Percentiles rank a stretch among this genome's conserved stretches.
Evolutionary conservation across 2,329 filamentous ascomycete species (phyloP).

Genomic region (Botryotinia globosa): DNA sequence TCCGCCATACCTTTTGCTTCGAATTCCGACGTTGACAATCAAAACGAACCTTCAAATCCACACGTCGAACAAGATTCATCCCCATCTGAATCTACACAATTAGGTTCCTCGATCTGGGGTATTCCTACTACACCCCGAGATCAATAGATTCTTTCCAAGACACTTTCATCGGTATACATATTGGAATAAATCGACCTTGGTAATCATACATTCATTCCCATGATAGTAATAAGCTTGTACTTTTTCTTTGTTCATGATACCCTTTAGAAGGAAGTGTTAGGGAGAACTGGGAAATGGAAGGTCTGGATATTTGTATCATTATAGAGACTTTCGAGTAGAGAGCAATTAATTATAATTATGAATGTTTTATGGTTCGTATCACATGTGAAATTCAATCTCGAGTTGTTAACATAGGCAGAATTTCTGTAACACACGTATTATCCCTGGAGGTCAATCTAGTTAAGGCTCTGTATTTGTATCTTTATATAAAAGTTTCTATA

Average conservation of each 20-base stretch:
- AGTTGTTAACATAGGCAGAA: neutral
- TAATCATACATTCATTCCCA: neutral
- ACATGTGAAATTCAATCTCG: neutral
- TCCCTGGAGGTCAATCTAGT: neutral
- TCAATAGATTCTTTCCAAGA: neutral
- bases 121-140: constrained; percentile 40
- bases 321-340: neutral
- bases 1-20: constrained; percentile 36
- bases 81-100: constrained; percentile 7
- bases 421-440: neutral
- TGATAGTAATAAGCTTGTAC: neutral
- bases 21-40: constrained; percentile 12
- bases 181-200: neutral
- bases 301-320: neutral
- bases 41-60: constrained; percentile 4
- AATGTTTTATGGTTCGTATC: neutral
- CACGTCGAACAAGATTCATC: constrained; percentile 10
- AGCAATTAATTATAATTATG: constrained; percentile 10
- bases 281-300: neutral
- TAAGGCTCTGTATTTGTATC: too few species aligned
- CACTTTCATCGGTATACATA: neutral
- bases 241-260: constrained; percentile 23
- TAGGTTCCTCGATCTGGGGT: constrained; percentile 36
- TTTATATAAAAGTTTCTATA: neutral
- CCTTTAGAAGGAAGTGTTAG: constrained; percentile 12